phyloP scores from a whole-genome alignment of 2,329 filamentous ascomycete genomes.

The Arthroderma sp. region DNA sequence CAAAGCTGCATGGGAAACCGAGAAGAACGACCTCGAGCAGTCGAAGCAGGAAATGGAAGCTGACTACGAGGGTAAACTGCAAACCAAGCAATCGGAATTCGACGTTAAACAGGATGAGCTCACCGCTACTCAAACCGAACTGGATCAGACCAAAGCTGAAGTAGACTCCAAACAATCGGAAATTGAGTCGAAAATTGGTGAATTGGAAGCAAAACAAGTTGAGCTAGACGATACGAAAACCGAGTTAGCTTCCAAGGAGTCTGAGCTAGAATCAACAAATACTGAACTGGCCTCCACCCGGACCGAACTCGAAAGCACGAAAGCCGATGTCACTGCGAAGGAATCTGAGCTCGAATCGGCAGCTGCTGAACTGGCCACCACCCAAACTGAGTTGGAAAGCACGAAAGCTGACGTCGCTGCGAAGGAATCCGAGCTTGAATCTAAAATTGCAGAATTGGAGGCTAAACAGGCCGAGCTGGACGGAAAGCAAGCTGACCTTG shows the following conservation, averaged over 20 bases:
- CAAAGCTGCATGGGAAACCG: slow-evolving; percentile 23
- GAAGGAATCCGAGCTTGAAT: slow-evolving; percentile 14
- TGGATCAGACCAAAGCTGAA: slow-evolving; percentile 18
- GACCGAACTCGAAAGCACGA: slow-evolving; percentile 8
- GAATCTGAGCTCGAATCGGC: slow-evolving; percentile 9
- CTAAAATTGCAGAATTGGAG: slow-evolving; percentile 8
- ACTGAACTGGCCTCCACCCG: slow-evolving; percentile 9
- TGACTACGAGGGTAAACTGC: slow-evolving; percentile 21
- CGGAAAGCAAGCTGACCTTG: slow-evolving; percentile 12
- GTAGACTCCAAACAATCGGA: slow-evolving; percentile 16
- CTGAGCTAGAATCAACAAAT: slow-evolving; percentile 10
- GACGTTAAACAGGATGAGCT: slow-evolving; percentile 21
- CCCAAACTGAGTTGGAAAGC: slow-evolving; percentile 13
- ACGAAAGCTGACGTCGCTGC: slow-evolving; percentile 16
- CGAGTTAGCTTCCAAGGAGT: slow-evolving; percentile 9
- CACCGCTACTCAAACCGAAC: slow-evolving; percentile 21
- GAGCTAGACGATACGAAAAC: slow-evolving; percentile 14
- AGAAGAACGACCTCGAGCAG: slow-evolving; percentile 26
- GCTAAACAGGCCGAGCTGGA: slow-evolving; percentile 16
- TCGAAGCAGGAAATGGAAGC: slow-evolving; percentile 23
- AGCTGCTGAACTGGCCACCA: too few relatives aligned
- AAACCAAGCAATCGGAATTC: slow-evolving; percentile 17
- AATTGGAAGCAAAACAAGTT: slow-evolving; percentile 16
- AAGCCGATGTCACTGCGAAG: slow-evolving; percentile 8
- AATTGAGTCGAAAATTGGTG: slow-evolving; percentile 16